Percentiles rank a stretch among this genome's conserved stretches.
Conservation (phyloP, 305 asterid genomes). For the Fraxinus velutina region DNA sequence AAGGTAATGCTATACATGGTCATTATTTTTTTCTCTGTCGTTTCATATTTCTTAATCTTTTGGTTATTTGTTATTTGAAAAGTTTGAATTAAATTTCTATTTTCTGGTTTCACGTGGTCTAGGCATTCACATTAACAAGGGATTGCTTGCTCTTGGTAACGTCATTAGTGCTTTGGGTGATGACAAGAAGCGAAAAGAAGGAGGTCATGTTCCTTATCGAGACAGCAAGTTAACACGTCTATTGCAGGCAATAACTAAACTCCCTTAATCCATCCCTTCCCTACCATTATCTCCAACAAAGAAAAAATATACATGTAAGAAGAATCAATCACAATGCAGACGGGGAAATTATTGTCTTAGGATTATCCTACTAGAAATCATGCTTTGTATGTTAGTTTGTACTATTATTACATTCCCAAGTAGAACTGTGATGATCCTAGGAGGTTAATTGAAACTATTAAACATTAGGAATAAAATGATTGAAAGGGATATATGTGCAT, state of each 20-base stretch:
- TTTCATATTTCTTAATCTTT: background rate
- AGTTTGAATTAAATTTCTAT: conserved; percentile 11
- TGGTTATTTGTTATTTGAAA: background rate
- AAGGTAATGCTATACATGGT: conserved; percentile 53
- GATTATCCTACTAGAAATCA: background rate
- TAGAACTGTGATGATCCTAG: background rate
- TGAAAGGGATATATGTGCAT: background rate
- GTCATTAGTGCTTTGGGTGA: conserved; percentile 97
- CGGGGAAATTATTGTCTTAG: background rate
- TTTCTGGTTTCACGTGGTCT: conserved; percentile 21
- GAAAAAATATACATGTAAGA: background rate
- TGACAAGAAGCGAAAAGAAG: conserved; percentile 90
- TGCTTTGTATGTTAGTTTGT: background rate
- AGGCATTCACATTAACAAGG: conserved; percentile 98
- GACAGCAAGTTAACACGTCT: conserved; percentile 96
- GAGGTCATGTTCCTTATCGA: conserved; percentile 94
- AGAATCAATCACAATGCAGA: background rate
- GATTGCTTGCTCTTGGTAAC: conserved; percentile 91
- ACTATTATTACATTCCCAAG: background rate
- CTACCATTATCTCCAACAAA: conserved; percentile 1
- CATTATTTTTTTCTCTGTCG: background rate
- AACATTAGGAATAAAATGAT: background rate
- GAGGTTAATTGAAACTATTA: background rate
- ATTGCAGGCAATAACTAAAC: conserved; percentile 54
- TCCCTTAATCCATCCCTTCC: background rate